A percentile compares a stretch with the other conserved stretches of the same genome.
phyloP scores from a whole-genome alignment of 2,329 filamentous ascomycete genomes.

The Fusarium camptoceras region DNA sequence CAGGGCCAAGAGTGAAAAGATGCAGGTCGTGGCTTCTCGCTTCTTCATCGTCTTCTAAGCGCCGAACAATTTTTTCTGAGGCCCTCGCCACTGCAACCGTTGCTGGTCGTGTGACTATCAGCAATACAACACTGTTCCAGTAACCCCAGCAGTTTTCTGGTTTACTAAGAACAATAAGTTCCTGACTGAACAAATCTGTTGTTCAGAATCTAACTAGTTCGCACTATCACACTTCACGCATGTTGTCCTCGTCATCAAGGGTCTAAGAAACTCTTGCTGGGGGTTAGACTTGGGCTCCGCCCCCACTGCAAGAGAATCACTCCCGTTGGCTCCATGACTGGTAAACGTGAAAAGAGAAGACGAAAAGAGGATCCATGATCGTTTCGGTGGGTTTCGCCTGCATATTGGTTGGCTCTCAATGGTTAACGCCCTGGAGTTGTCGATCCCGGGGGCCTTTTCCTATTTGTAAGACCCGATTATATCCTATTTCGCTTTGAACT shows the following conservation, averaged over 20 bases:
- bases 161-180: background rate
- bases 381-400: conserved; percentile 33
- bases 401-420: conserved; percentile 32
- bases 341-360: conserved; percentile 14
- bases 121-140: background rate
- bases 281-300: conserved; percentile 14
- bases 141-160: background rate
- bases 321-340: conserved; percentile 23
- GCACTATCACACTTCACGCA: background rate
- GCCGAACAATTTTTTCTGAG: conserved; percentile 27
- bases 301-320: conserved; percentile 26
- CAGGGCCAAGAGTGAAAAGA: conserved; percentile 30
- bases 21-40: conserved; percentile 34
- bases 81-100: conserved; percentile 33
- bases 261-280: conserved; percentile 12
- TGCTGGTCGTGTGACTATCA: conserved; percentile 15
- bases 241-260: conserved; percentile 26
- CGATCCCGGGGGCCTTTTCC: conserved; percentile 18
- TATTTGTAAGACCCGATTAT: conserved; percentile 26
- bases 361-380: conserved; percentile 35
- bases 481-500: conserved; percentile 6
- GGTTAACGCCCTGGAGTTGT: conserved; percentile 20
- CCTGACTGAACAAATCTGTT: background rate
- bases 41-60: conserved; percentile 18
- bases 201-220: background rate